Percentiles rank a stretch among this genome's conserved stretches.
phyloP scores from a whole-genome alignment of 2,329 filamentous ascomycete species.

The Microcyclosporella mali region DNA sequence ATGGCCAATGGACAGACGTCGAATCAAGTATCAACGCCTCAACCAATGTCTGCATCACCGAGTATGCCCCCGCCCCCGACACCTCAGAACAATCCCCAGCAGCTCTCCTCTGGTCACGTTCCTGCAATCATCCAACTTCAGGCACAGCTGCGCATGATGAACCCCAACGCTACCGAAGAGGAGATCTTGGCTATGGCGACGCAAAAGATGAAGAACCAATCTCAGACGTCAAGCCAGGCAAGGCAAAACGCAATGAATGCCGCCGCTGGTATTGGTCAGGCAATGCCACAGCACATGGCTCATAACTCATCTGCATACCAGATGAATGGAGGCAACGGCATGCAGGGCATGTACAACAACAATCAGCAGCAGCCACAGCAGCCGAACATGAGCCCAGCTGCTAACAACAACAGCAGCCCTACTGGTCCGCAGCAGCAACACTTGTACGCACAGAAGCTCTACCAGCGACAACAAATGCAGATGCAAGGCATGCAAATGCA shows the following conservation, averaged over 20 bases:
- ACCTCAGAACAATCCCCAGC: constrained; percentile 32
- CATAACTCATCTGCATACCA: constrained; percentile 24
- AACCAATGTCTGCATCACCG: constrained; percentile 30
- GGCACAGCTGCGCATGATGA: constrained; percentile 46
- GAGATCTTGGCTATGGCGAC: constrained; percentile 50
- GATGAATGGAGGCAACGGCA: constrained; percentile 17
- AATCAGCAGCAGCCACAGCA: constrained; percentile 8
- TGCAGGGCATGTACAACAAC: constrained; percentile 7
- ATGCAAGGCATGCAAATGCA: constrained; percentile 25
- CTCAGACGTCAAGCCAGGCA: constrained; percentile 26
- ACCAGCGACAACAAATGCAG: constrained; percentile 25
- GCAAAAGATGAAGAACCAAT: constrained; percentile 40
- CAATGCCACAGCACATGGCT: constrained; percentile 21
- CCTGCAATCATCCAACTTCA: constrained; percentile 50
- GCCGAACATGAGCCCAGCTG: constrained; percentile 16
- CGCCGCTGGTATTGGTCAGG: constrained; percentile 29
- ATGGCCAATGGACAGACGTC: constrained; percentile 17
- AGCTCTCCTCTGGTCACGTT: constrained; percentile 48
- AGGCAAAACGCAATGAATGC: constrained; percentile 35
- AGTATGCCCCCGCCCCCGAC: constrained; percentile 34
- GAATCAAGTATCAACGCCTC: constrained; percentile 15
- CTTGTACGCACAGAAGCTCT: constrained; percentile 28
- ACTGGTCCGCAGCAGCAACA: constrained; percentile 14
- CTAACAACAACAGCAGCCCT: constrained; percentile 12
- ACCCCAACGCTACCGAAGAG: constrained; percentile 48